These are phyloP conservation scores for Ehretia macrophylla DNA, from an alignment of 257 asterid genomes.

Conservation along the genomic window DNA sequence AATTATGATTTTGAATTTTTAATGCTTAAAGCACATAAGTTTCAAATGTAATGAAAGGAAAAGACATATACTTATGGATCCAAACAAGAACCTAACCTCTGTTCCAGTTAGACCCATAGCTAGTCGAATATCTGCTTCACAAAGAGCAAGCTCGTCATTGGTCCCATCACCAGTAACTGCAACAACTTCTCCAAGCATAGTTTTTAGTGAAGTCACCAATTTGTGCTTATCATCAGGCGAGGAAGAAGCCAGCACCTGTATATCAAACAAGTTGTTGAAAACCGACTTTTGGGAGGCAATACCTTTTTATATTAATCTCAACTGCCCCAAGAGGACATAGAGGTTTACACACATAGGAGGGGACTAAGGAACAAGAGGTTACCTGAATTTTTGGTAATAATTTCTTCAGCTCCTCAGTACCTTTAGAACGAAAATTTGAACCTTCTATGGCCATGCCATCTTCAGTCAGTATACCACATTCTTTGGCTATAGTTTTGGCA, in stretches of 20 bases:
- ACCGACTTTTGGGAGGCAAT: too few species aligned
- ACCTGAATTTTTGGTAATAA: constrained; percentile 82
- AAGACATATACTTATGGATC: not conserved
- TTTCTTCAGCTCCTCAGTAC: constrained; percentile 55
- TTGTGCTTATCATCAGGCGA: constrained; percentile 85
- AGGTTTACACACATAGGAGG: not conserved
- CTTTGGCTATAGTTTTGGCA: constrained; percentile 90
- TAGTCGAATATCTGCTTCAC: constrained; percentile 44
- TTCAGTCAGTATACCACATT: constrained; percentile 79
- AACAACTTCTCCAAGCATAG: constrained; percentile 63
- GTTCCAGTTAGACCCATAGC: constrained; percentile 50
- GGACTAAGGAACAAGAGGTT: constrained; percentile 1
- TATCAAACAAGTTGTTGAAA: too few species aligned
- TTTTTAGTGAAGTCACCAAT: constrained; percentile 66
- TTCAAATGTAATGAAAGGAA: too few species aligned
- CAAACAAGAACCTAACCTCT: constrained; percentile 26
- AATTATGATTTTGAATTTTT: too few species aligned
- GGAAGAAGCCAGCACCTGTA: constrained; percentile 95
- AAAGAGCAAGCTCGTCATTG: constrained; percentile 44
- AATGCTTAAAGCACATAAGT: too few species aligned
- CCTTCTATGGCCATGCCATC: constrained; percentile 82
- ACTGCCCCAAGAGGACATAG: not conserved
- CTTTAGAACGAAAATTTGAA: constrained; percentile 58
- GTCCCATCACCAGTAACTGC: constrained; percentile 66
- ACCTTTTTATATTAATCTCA: too few species aligned